Evolutionary conservation across 257 asterid species (phyloP).

Genomic region (Ocimum tenuiflorum): DNA sequence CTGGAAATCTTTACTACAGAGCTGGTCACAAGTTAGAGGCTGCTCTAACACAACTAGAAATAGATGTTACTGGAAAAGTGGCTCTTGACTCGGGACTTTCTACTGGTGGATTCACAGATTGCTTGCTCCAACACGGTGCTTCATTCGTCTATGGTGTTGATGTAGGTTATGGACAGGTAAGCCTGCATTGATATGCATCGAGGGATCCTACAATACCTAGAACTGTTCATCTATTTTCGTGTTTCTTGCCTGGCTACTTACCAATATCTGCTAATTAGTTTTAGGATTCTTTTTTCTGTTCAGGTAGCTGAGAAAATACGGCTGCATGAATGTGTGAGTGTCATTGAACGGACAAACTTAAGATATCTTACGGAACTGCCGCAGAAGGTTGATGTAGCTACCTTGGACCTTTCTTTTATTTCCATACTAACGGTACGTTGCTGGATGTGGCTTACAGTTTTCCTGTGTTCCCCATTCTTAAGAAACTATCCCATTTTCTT

Average conservation of each 20-base stretch:
- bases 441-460: conserved; percentile 1
- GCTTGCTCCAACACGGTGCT: conserved; percentile 94
- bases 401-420: conserved; percentile 94
- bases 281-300: conserved; percentile 15
- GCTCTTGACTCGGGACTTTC: conserved; percentile 99
- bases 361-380: conserved; percentile 88
- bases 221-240: neutral
- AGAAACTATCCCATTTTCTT: neutral
- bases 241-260: neutral
- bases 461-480: neutral
- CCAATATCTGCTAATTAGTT: conserved; percentile 14
- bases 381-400: conserved; percentile 82
- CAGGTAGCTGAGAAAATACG: conserved; percentile 97
- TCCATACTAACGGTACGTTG: conserved; percentile 73
- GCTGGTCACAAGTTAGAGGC: conserved; percentile 95
- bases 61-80: conserved; percentile 77
- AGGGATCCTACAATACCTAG: neutral
- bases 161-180: conserved; percentile 97
- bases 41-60: conserved; percentile 75
- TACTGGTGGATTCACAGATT: conserved; percentile 98
- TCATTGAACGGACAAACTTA: conserved; percentile 80
- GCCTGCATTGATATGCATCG: neutral
- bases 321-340: conserved; percentile 56
- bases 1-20: conserved; percentile 36
- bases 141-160: conserved; percentile 95